phyloP scores from a whole-genome alignment of 345 rosid species.

The Geranium brycei region DNA sequence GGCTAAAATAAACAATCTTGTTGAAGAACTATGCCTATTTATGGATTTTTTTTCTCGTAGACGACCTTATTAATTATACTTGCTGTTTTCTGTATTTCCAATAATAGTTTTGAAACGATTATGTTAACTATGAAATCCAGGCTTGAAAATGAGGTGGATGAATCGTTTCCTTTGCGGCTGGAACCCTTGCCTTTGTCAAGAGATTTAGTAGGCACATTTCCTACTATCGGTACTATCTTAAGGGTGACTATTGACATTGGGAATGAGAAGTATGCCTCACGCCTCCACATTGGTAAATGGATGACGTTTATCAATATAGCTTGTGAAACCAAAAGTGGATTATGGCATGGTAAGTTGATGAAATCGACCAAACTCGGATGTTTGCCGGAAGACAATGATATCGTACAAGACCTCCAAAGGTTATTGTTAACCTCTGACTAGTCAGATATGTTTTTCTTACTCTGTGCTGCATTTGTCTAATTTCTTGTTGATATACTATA shows the following conservation, averaged over 20 bases:
- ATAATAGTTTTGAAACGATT: background rate
- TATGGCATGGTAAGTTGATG: constrained; percentile 50
- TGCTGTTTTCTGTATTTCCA: background rate
- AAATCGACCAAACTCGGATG: constrained; percentile 32
- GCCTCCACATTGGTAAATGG: constrained; percentile 46
- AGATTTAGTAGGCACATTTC: constrained; percentile 48
- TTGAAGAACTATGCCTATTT: background rate
- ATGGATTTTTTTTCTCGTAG: background rate
- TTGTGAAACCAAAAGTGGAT: constrained; percentile 48
- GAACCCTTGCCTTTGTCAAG: constrained; percentile 42
- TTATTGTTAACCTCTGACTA: constrained; percentile 10
- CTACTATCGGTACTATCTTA: constrained; percentile 62
- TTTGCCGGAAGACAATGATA: constrained; percentile 24
- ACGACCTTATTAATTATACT: background rate
- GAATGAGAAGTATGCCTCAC: constrained; percentile 18
- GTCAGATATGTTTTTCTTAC: background rate
- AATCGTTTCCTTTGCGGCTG: constrained; percentile 34
- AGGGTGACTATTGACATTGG: constrained; percentile 33
- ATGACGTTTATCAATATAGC: constrained; percentile 36
- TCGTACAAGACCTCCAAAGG: constrained; percentile 39
- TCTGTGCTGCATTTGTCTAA: too few relatives aligned
- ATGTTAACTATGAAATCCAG: constrained; percentile 23
- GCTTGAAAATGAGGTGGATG: constrained; percentile 36
- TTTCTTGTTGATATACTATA: too few relatives aligned
- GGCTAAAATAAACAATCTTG: background rate